phyloP scores from a whole-genome alignment of 306 rosid species.

The Myrica gale region DNA sequence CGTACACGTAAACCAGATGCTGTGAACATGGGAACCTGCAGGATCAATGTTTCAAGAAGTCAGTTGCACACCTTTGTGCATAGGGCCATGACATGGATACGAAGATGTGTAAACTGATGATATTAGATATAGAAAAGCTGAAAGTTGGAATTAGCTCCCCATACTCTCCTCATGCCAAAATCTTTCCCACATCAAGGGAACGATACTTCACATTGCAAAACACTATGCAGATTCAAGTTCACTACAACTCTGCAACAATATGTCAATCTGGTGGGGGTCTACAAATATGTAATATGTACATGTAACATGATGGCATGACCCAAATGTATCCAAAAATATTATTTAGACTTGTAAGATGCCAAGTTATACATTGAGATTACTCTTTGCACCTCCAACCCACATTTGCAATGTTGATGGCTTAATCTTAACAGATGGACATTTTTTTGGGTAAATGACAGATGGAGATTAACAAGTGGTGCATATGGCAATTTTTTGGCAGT shows the following conservation, averaged over 20 bases:
- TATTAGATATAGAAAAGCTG: neutral
- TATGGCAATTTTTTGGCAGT: no score
- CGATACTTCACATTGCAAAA: neutral
- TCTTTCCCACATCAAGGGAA: neutral
- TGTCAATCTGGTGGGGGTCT: neutral
- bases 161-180: neutral
- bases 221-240: neutral
- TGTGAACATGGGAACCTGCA: conserved; percentile 91
- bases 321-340: neutral
- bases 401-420: no score
- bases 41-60: neutral
- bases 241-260: neutral
- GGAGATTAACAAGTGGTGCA: no score
- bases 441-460: no score
- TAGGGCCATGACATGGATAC: neutral
- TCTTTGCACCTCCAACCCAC: no score
- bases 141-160: neutral
- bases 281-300: neutral
- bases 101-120: neutral
- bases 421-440: no score
- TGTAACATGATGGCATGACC: neutral
- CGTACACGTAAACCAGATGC: conserved; percentile 98
- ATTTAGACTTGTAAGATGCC: neutral
- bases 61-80: neutral
- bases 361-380: neutral